Percentiles rank a stretch among this genome's conserved stretches.
These are phyloP conservation scores for Penicillium odoratum DNA, from an alignment of 495 filamentous ascomycete species.

Conservation along the genomic window DNA sequence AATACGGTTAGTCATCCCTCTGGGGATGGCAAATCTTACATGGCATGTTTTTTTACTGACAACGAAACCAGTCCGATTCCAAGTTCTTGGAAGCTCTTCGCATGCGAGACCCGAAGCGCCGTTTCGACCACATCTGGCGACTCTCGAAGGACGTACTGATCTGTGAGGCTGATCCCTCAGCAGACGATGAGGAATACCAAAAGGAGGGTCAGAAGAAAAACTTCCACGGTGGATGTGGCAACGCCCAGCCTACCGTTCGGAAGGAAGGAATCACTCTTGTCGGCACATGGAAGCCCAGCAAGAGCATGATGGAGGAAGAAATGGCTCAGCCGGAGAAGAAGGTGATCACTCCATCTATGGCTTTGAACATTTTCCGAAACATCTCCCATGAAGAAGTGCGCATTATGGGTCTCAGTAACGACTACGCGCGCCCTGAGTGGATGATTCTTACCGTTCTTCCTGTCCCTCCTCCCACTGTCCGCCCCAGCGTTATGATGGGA, in stretches of 20 bases:
- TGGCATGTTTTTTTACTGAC: conserved; percentile 64
- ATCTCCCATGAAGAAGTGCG: conserved; percentile 77
- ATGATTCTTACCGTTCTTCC: conserved; percentile 95
- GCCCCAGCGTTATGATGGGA: conserved; percentile 93
- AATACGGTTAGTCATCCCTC: conserved; percentile 86
- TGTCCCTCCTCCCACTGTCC: conserved; percentile 91
- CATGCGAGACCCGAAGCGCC: conserved; percentile 84
- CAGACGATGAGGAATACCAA: conserved; percentile 61
- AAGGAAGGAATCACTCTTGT: conserved; percentile 80
- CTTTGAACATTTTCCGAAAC: conserved; percentile 78
- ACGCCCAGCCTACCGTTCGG: conserved; percentile 81
- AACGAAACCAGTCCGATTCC: conserved; percentile 66
- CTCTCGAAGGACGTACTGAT: conserved; percentile 81
- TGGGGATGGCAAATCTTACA: conserved; percentile 51
- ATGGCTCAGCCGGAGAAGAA: conserved; percentile 77
- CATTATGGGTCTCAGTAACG: conserved; percentile 85
- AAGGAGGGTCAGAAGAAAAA: conserved; percentile 49
- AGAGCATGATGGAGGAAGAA: conserved; percentile 63
- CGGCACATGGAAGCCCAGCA: conserved; percentile 77
- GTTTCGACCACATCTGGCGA: conserved; percentile 86
- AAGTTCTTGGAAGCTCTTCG: conserved; percentile 78
- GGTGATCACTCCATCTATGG: conserved; percentile 76
- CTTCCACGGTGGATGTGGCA: conserved; percentile 90
- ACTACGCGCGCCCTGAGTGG: conserved; percentile 96
- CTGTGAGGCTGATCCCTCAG: conserved; percentile 71